Percentiles rank a stretch among this genome's conserved stretches.
phyloP scores from a whole-genome alignment of 2,329 filamentous ascomycete genomes.

The Fusarium denticulatum region DNA sequence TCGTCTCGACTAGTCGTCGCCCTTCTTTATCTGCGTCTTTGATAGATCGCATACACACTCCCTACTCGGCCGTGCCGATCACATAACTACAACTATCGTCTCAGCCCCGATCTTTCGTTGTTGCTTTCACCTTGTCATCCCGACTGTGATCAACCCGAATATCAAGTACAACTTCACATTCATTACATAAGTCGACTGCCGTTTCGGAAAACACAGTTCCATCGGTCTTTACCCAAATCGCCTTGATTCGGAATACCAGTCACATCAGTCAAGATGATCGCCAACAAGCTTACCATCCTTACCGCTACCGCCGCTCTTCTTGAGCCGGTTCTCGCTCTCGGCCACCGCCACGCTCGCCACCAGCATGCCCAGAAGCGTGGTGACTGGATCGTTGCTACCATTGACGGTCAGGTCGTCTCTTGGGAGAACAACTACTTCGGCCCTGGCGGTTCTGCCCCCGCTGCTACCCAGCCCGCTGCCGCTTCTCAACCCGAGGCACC shows the following conservation, averaged over 20 bases:
- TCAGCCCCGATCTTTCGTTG: slow-evolving; percentile 30
- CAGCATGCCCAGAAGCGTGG: slow-evolving; percentile 46
- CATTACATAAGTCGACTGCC: slow-evolving; percentile 23
- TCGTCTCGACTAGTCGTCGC: slow-evolving; percentile 40
- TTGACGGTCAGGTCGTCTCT: slow-evolving; percentile 49
- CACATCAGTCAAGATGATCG: slow-evolving; percentile 51
- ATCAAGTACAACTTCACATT: slow-evolving; percentile 19
- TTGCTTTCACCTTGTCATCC: slow-evolving; percentile 25
- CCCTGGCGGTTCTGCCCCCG: slow-evolving; percentile 39
- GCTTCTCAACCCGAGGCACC: slow-evolving; percentile 15
- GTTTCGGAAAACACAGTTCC: slow-evolving; percentile 4
- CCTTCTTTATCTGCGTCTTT: slow-evolving; percentile 58
- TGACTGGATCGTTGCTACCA: slow-evolving; percentile 51
- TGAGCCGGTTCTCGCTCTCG: slow-evolving; percentile 55
- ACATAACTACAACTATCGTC: slow-evolving; percentile 31
- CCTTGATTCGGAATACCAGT: background rate
- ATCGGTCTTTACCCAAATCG: background rate
- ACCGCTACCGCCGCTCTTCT: slow-evolving; percentile 56
- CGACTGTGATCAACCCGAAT: slow-evolving; percentile 35
- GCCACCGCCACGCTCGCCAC: slow-evolving; percentile 55
- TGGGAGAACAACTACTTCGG: slow-evolving; percentile 52
- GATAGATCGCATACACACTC: slow-evolving; percentile 56
- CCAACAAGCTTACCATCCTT: slow-evolving; percentile 55
- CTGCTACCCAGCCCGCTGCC: slow-evolving; percentile 31
- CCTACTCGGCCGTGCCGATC: slow-evolving; percentile 51